These are phyloP conservation scores for Symbiodinium pilosum DNA, from an alignment of 73 alveolate genomes.

Conservation along the genomic window DNA sequence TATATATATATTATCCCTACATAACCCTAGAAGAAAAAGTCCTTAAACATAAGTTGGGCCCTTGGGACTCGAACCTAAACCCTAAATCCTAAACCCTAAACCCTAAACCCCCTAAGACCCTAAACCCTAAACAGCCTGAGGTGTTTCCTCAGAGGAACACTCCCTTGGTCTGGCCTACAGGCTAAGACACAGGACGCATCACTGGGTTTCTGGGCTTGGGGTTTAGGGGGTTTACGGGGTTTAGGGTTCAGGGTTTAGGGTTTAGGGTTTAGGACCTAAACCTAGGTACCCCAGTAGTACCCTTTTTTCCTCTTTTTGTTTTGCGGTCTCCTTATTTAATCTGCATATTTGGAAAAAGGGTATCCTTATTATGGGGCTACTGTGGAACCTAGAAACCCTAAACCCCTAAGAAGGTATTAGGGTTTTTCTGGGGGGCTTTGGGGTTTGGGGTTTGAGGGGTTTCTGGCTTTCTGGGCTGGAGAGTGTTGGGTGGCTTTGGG, in stretches of 20 bases:
- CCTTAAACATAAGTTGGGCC: too few relatives aligned
- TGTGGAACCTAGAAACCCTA: background rate
- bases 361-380: too few relatives aligned
- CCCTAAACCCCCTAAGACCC: background rate
- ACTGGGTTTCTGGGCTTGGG: background rate
- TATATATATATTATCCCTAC: too few relatives aligned
- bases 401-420: too few relatives aligned
- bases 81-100: background rate
- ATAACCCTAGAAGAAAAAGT: too few relatives aligned
- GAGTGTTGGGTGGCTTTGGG: background rate
- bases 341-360: background rate
- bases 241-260: background rate
- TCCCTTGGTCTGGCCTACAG: constrained; percentile 98
- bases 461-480: background rate
- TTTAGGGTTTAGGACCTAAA: background rate
- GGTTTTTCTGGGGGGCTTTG: too few relatives aligned
- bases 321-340: background rate
- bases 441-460: background rate
- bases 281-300: too few relatives aligned
- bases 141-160: constrained; percentile 96
- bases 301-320: too few relatives aligned
- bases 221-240: background rate
- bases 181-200: constrained; percentile 95
- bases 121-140: background rate
- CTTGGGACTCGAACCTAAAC: background rate